phyloP scores from a whole-genome alignment of 768 basidiomycete genomes.

The Kwoniella sp. region DNA sequence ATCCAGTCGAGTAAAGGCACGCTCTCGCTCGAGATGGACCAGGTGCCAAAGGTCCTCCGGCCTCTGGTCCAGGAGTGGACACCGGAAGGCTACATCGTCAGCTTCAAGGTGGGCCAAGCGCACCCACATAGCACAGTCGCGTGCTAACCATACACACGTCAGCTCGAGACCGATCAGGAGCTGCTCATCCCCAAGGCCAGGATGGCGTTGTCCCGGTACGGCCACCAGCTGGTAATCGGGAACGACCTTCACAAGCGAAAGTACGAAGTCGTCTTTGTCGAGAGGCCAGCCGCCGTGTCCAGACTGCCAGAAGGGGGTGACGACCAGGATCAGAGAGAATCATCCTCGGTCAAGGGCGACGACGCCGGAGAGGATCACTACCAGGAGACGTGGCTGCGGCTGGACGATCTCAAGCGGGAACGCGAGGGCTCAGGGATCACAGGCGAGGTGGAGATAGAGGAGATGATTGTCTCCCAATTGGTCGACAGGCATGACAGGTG shows the following conservation, averaged over 20 bases:
- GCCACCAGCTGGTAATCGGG: constrained; percentile 94
- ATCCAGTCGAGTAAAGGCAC: constrained; percentile 96
- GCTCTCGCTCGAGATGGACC: constrained; percentile 94
- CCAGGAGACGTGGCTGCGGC: constrained; percentile 48
- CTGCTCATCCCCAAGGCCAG: constrained; percentile 87
- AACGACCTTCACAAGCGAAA: constrained; percentile 92
- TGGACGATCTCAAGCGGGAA: constrained; percentile 35
- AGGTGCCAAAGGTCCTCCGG: constrained; percentile 92
- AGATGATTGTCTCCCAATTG: constrained; percentile 76
- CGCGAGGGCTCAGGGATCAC: constrained; percentile 32
- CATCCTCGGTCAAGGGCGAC: constrained; percentile 17
- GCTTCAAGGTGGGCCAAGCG: constrained; percentile 75
- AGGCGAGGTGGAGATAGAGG: constrained; percentile 78
- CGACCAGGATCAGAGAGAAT: not conserved
- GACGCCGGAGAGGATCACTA: constrained; percentile 18
- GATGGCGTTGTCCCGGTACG: constrained; percentile 82
- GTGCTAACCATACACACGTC: not conserved
- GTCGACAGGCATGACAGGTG: constrained; percentile 69
- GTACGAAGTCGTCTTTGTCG: constrained; percentile 86
- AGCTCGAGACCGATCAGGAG: constrained; percentile 87
- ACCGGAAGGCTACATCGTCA: constrained; percentile 82
- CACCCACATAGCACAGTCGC: not conserved
- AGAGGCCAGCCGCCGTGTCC: constrained; percentile 51
- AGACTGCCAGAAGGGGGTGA: not conserved
- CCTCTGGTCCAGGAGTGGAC: constrained; percentile 94